A percentile compares a stretch with the other conserved stretches of the same genome.
These are phyloP conservation scores for Boletus mariae DNA, from an alignment of 1,284 basidiomycete species.

Conservation along the genomic window DNA sequence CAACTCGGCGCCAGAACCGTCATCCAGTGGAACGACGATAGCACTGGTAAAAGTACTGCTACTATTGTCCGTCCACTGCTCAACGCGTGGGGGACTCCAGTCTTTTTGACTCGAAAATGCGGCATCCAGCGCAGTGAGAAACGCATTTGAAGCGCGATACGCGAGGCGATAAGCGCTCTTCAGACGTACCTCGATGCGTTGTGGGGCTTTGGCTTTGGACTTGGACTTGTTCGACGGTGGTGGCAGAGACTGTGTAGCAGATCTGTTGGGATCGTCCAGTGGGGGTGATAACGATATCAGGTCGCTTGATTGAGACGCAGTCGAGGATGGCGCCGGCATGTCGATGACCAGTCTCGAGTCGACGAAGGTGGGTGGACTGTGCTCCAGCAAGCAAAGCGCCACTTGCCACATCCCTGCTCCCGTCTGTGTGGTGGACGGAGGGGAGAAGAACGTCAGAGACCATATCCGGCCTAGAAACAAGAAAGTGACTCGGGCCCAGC, in stretches of 20 bases:
- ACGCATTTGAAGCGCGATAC: conserved; percentile 8
- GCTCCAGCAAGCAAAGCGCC: conserved; percentile 49
- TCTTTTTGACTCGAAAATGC: conserved; percentile 3
- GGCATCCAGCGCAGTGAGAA: conserved; percentile 2
- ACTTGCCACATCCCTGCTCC: conserved; percentile 48
- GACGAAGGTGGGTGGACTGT: conserved; percentile 58
- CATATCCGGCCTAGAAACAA: conserved; percentile 54
- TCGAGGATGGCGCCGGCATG: conserved; percentile 25
- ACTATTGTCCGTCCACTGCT: conserved; percentile 19
- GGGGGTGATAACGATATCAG: conserved; percentile 19
- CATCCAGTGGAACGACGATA: conserved; percentile 41
- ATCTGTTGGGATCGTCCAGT: neutral
- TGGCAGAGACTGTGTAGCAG: neutral
- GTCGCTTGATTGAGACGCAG: conserved; percentile 1
- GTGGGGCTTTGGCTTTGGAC: conserved; percentile 10
- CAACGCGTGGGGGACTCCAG: conserved; percentile 9
- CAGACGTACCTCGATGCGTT: conserved; percentile 16
- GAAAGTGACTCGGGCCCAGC: neutral
- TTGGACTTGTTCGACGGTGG: neutral
- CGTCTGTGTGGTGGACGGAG: conserved; percentile 16
- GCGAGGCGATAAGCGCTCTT: conserved; percentile 21
- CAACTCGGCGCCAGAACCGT: conserved; percentile 40
- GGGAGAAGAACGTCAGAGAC: conserved; percentile 51
- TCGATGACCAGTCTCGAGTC: conserved; percentile 55
- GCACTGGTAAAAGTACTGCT: conserved; percentile 10